Conservation (phyloP, 257 asterid species). For the Anisodus tanguticus region DNA sequence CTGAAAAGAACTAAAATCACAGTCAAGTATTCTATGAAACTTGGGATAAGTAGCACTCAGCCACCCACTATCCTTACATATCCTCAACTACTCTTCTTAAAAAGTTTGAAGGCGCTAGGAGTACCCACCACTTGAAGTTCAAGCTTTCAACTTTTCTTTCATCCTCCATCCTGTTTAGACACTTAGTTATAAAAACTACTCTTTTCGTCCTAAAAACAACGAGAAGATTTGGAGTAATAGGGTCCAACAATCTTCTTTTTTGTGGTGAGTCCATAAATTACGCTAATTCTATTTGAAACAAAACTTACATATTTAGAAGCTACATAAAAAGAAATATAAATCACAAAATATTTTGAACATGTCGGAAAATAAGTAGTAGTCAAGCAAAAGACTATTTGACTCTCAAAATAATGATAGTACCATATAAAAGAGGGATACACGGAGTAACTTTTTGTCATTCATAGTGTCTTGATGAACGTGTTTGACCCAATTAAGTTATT, state of each 20-base stretch:
- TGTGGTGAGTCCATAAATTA: neutral
- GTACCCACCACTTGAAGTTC: slow-evolving; percentile 26
- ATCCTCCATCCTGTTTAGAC: neutral
- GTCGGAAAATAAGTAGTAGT: neutral
- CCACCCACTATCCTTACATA: neutral
- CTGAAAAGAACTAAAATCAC: neutral
- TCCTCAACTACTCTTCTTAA: neutral
- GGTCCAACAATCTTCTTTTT: neutral
- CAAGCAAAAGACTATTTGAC: neutral
- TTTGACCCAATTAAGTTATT: neutral
- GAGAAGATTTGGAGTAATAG: neutral
- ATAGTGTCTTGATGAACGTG: slow-evolving; percentile 15
- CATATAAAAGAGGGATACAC: neutral
- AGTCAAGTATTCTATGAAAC: neutral
- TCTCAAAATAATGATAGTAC: neutral
- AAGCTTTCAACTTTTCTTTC: neutral
- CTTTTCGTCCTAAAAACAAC: neutral
- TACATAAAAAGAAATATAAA: neutral
- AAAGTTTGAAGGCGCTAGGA: neutral
- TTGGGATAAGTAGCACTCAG: neutral
- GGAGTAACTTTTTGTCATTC: neutral
- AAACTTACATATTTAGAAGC: neutral
- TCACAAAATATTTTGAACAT: neutral
- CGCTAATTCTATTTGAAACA: neutral
- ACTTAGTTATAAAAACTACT: neutral